phyloP scores from a whole-genome alignment of 148 eudicot genomes.

The Nepenthes mirabilis region DNA sequence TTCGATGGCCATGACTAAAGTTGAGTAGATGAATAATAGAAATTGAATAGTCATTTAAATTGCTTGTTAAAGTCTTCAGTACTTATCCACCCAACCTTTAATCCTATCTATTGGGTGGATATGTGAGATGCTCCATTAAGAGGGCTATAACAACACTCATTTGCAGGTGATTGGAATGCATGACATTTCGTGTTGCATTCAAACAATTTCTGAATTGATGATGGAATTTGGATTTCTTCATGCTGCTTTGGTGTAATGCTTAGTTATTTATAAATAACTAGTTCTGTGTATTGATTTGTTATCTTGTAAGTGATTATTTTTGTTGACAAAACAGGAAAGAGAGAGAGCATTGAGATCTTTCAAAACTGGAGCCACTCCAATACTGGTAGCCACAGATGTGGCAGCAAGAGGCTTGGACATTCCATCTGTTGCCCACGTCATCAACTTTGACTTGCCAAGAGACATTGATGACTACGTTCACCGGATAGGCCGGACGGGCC shows the following conservation, averaged over 20 bases:
- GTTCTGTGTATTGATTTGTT: background rate
- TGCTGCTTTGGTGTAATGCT: background rate
- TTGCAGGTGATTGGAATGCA: no score
- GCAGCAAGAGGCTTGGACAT: slow-evolving; percentile 70
- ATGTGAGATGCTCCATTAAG: no score
- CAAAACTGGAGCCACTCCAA: slow-evolving; percentile 54
- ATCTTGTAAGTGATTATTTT: background rate
- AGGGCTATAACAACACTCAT: no score
- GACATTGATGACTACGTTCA: slow-evolving; percentile 66
- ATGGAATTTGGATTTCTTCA: no score
- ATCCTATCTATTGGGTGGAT: no score
- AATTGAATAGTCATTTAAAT: no score
- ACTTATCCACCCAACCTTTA: no score
- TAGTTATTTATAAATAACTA: background rate
- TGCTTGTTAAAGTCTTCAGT: no score
- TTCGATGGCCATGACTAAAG: no score
- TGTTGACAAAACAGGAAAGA: slow-evolving; percentile 33
- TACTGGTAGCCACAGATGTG: slow-evolving; percentile 76
- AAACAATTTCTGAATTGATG: no score
- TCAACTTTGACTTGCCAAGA: slow-evolving; percentile 62
- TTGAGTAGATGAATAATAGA: no score
- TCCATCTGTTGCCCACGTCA: slow-evolving; percentile 61
- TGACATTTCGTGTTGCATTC: no score
- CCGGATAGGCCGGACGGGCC: slow-evolving; percentile 68
- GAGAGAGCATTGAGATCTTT: slow-evolving; percentile 55